phyloP scores from a whole-genome alignment of 768 basidiomycete species.

The Mrakia gelida region DNA sequence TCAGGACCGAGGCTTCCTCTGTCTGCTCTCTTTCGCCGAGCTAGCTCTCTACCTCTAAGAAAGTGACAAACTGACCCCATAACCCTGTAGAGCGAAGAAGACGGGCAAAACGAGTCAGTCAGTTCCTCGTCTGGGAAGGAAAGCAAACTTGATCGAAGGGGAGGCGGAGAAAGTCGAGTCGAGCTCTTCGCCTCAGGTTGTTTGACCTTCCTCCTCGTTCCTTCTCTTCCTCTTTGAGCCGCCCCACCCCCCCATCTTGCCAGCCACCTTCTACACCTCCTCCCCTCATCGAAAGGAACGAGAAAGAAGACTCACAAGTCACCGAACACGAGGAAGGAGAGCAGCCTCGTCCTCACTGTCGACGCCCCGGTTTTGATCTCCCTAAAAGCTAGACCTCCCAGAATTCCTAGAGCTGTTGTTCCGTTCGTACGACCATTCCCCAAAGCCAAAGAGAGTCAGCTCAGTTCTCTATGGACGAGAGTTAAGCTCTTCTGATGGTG shows the following conservation, averaged over 20 bases:
- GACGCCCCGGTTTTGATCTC: slow-evolving; percentile 16
- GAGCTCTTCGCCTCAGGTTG: not conserved
- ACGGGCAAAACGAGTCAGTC: not conserved
- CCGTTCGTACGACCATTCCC: too few relatives aligned
- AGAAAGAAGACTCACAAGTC: slow-evolving; percentile 20
- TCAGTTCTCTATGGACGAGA: not conserved
- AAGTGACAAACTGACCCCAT: slow-evolving; percentile 15
- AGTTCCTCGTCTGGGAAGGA: not conserved
- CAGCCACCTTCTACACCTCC: not conserved
- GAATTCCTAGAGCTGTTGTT: slow-evolving; percentile 3
- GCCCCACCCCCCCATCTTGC: not conserved
- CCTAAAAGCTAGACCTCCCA: not conserved
- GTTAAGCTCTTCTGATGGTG: too few relatives aligned
- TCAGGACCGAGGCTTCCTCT: too few relatives aligned
- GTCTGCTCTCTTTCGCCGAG: too few relatives aligned
- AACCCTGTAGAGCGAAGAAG: not conserved
- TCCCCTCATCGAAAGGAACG: too few relatives aligned
- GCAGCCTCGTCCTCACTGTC: slow-evolving; percentile 20
- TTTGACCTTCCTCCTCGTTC: not conserved
- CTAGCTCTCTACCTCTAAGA: too few relatives aligned
- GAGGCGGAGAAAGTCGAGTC: not conserved
- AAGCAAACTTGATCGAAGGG: not conserved
- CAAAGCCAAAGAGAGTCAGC: not conserved
- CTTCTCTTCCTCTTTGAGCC: not conserved
- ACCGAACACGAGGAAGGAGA: slow-evolving; percentile 13